A percentile compares a stretch with the other conserved stretches of the same genome.
Evolutionary conservation across 1,284 basidiomycete species (phyloP).

Genomic region (Cutaneotrichosporon cutaneum): DNA sequence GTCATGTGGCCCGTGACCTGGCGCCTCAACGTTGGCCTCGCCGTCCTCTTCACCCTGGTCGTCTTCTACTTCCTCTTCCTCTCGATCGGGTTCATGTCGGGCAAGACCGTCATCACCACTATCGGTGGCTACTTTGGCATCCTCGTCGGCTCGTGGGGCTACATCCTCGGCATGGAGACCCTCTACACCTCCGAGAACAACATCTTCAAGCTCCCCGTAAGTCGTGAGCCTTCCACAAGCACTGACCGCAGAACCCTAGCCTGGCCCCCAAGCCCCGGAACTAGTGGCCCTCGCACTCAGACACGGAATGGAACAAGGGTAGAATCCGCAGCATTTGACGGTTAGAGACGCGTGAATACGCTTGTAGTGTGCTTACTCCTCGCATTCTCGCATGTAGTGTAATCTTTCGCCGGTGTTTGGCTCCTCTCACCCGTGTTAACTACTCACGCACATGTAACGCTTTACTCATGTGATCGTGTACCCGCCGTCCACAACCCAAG

Average conservation of each 20-base stretch:
- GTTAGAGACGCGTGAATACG: neutral
- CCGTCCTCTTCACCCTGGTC: slow-evolving; percentile 19
- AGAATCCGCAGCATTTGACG: neutral
- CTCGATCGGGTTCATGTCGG: slow-evolving; percentile 19
- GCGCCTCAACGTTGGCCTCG: slow-evolving; percentile 20
- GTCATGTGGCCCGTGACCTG: slow-evolving; percentile 21
- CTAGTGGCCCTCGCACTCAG: neutral
- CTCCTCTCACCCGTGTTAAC: no score
- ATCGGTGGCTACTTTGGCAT: slow-evolving; percentile 22
- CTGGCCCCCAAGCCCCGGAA: neutral
- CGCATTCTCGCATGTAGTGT: neutral
- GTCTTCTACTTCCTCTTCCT: slow-evolving; percentile 26
- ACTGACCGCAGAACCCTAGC: neutral
- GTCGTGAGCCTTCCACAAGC: neutral
- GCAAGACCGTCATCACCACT: slow-evolving; percentile 12
- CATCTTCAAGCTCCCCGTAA: slow-evolving; percentile 21
- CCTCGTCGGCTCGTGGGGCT: slow-evolving; percentile 21
- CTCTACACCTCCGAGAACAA: slow-evolving; percentile 21
- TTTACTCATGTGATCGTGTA: neutral
- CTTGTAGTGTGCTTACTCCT: neutral
- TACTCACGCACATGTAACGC: neutral
- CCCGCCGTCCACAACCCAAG: no score
- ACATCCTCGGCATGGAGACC: slow-evolving; percentile 18
- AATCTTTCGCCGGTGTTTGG: neutral
- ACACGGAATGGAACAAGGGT: neutral